Base-by-base conservation (phyloP, 768 basidiomycete species). In the Auricularia auricula-judae region DNA sequence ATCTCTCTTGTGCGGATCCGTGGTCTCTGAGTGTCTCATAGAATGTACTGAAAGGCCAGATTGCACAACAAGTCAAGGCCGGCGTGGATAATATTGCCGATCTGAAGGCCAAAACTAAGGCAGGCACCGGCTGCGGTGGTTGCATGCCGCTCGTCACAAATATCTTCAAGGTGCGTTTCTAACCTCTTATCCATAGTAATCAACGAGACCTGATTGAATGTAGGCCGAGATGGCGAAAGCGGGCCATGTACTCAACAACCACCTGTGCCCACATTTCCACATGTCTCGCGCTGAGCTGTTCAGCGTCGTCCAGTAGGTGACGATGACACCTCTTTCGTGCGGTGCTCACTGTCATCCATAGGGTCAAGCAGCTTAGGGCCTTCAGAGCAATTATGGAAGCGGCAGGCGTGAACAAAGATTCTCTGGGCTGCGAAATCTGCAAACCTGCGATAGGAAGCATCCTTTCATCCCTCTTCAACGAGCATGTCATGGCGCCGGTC, bases 401-500 rank as follows among this genome's bases (percentile, higher is more conserved):
- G 5, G 76, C 74, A 2, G 86, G 86, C 21, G 74, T 77, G 23
- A 77, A 78, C 44, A 74, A 76, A 39, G 74, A 79, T 53, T 76
- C 83, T 0, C 67, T 85, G 4, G 89, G 89, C 1, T 91, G 89
- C 67, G 89, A 89, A 73, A 72, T 85, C 29, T 91, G 89, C 75
- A 88, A 86, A 68, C 89, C 88, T 3, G 82, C 81, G 4, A 77
- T 89, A 36, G 88, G 81, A 34, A 80, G 81, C 65, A 79, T 83
- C 62, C 72, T 84, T 21, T 78, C 80, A 0, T 79, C 79, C 0
- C 68, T 82, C 5, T 83, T 81, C 73, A 89, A 88, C 67, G 86
- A 87, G 67, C 81, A 82, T 67, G 74, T 91, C 63, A 79, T 89
- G 79, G 74, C 80, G 16, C 82, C 84, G 0, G 77, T 73, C 12